Evolutionary conservation across 768 basidiomycete species (phyloP), one percentile per base, ranked within the genome.

Genomic region (Xerocomellus intermedius): DNA sequence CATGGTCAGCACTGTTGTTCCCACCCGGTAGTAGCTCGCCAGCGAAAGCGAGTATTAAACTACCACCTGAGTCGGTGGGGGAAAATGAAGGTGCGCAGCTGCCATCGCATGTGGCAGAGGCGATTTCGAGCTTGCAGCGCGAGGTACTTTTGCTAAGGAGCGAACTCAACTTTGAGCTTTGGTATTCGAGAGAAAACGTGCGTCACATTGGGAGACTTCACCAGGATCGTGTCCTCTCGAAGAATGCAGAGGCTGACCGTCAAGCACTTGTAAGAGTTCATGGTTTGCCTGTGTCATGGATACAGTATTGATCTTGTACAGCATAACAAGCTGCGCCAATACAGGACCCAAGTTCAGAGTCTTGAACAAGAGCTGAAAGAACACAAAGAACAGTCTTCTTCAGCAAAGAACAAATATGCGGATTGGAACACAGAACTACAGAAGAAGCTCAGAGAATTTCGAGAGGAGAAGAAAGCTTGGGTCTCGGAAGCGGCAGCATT

Each of bases 371-470:
- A 91, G 56, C 76, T 94, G 32, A 83, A 79, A 43, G 84, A 87
- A 42, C 84, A 92, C 57, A 89, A 86, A 56, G 78, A 80, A 35
- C 87, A 90, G 60, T 85, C 90, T 1, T 79, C 83, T 2, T 81
- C 80, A 14, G 82, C 86, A 3, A 91, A 91, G 66, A 81, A 84
- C 56, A 87, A 89, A 62, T 91, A 90, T 64, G 81, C 83, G 3
- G 89, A 92, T 54, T 95, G 91, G 88, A 91, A 91, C 60, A 79
- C 75, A 4, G 85, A 91, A 55, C 71, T 94, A n/a, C 85, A 89
- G 64, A 84, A 85, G 54, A 89, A 88, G 67, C 74, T 93, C 52
- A 82, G 79, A 51, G 83, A 84, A 46, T 77, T 91, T 46, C 79
- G 91, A 45, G 89, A 91, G 48, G 88, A 94, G 66, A 91, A 91